These are phyloP conservation scores for Malus domestica DNA, from an alignment of 306 rosid species.

Conservation along the genomic window ASM211411v1 NC_041793.1:16784001-16784500, in stretches of 20 bases:
- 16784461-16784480: slow-evolving; percentile 23
- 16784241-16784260: background rate
- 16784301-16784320: slow-evolving; percentile 3
- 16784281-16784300: background rate
- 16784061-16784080: background rate
- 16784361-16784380: slow-evolving; percentile 56
- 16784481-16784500: slow-evolving; percentile 41
- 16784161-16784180: background rate
- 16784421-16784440: slow-evolving; percentile 58
- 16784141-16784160: background rate
- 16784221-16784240: background rate
- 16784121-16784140: background rate
- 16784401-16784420: slow-evolving; percentile 73
- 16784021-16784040: background rate
- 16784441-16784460: slow-evolving; percentile 39
- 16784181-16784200: background rate
- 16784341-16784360: slow-evolving; percentile 16
- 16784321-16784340: slow-evolving; percentile 7
- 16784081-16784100: background rate
- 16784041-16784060: background rate
- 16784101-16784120: background rate
- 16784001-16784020: background rate
- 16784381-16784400: slow-evolving; percentile 80
- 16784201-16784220: background rate
- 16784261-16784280: background rate